phyloP scores from a whole-genome alignment of 768 basidiomycete genomes.

The Amanita pseudoporphyria region DNA sequence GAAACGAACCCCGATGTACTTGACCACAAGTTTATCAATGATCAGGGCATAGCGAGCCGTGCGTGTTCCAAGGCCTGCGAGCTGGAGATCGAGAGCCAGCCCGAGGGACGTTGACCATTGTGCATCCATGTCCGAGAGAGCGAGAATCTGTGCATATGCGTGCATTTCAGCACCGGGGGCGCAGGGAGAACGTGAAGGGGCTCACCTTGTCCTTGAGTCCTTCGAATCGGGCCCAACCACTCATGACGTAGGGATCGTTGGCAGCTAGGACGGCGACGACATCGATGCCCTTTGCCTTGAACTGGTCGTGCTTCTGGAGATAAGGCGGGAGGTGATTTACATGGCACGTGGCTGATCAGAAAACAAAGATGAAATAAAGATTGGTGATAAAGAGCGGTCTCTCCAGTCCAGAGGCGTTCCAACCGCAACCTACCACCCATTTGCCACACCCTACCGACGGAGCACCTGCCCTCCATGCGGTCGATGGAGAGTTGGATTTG shows the following conservation, averaged over 20 bases:
- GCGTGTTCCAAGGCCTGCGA: conserved; percentile 42
- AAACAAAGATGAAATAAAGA: too few species aligned
- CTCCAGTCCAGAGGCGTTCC: too few species aligned
- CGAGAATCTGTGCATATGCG: conserved; percentile 58
- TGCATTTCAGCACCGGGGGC: too few species aligned
- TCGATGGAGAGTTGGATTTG: too few species aligned
- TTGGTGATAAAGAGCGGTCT: too few species aligned
- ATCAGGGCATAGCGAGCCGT: conserved; percentile 56
- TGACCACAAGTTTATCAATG: conserved; percentile 62
- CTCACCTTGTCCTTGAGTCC: conserved; percentile 59
- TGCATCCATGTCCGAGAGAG: conserved; percentile 46
- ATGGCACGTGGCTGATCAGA: conserved; percentile 59
- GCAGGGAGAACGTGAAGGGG: background rate
- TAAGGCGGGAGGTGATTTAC: conserved; percentile 54
- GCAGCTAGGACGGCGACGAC: conserved; percentile 64
- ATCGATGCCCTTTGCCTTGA: conserved; percentile 72
- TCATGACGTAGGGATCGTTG: conserved; percentile 75
- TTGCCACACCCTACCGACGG: too few species aligned
- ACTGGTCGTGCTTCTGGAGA: conserved; percentile 59
- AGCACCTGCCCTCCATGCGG: too few species aligned
- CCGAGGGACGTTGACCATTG: conserved; percentile 48
- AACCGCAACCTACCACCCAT: too few species aligned
- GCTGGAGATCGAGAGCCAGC: conserved; percentile 42
- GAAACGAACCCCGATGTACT: conserved; percentile 45
- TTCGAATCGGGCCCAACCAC: conserved; percentile 50